These are phyloP conservation scores for Quercus bicolor DNA, from an alignment of 306 rosid genomes.

Conservation along the genomic window DNA sequence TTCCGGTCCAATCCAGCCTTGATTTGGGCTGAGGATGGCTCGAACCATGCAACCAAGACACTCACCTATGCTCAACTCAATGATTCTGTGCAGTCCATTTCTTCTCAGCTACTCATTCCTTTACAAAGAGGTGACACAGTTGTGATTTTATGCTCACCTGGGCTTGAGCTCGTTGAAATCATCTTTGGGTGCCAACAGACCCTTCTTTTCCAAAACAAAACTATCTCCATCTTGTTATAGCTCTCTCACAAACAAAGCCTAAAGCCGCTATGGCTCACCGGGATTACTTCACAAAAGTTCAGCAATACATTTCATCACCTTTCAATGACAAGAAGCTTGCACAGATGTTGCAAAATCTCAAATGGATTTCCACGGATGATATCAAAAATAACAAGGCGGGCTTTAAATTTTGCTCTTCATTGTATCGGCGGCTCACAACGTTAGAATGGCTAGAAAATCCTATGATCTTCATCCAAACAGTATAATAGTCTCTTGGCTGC, in stretches of 20 bases:
- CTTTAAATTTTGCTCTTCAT: background rate
- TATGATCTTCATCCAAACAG: constrained; percentile 75
- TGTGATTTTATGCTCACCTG: constrained; percentile 60
- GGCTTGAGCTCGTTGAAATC: constrained; percentile 55
- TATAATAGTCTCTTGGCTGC: constrained; percentile 72
- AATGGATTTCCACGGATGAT: constrained; percentile 50
- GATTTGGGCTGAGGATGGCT: constrained; percentile 54
- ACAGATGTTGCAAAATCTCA: constrained; percentile 27
- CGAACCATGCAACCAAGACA: background rate
- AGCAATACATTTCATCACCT: constrained; percentile 33
- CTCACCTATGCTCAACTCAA: constrained; percentile 57
- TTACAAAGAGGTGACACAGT: constrained; percentile 53
- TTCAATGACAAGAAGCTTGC: constrained; percentile 27
- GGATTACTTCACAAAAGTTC: constrained; percentile 38
- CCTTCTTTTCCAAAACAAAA: constrained; percentile 43
- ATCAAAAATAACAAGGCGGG: constrained; percentile 11
- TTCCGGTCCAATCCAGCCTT: constrained; percentile 70
- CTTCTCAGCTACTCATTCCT: constrained; percentile 30
- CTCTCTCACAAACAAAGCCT: constrained; percentile 70
- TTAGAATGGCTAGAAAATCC: constrained; percentile 59
- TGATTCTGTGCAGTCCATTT: constrained; percentile 36
- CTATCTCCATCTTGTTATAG: constrained; percentile 50
- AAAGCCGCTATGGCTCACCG: constrained; percentile 69
- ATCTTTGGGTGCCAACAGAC: constrained; percentile 68
- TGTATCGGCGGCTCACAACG: constrained; percentile 73